Base-by-base conservation (phyloP, 148 eudicot genomes). In the Silene latifolia region DNA sequence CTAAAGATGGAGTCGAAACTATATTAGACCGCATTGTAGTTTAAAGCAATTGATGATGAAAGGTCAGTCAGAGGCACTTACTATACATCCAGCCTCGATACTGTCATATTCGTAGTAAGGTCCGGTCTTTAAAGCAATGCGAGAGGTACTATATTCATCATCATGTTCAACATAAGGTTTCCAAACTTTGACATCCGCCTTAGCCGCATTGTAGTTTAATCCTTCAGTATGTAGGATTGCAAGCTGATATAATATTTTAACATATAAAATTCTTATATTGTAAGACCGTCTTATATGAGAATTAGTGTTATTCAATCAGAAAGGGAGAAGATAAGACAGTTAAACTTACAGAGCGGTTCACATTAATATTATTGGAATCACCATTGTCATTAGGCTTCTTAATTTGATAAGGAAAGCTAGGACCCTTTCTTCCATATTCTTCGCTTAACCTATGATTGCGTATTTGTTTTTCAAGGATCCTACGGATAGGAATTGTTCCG, bases 81-180 rank as follows among this genome's bases (percentile, higher is more conserved):
- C 81, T 61, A 51, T 53, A 77, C 82, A 79, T 68, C 82, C 78
- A 79, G 82, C 66, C 60, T 79, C 82, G 1, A 79, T 9, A 62
- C 82, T 68, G 29, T 74, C 82, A 69, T 74, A 79, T 63, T 20
- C 46, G 23, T 74, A 0, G 21, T 61, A 69, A 68, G 70, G 77
- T 42, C 82, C 82, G 4, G 9, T 74, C 68, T 74, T 74, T 9
- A 79, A 51, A 60, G 78, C 74, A 61, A 79, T 74, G 8, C 70
- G 77, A 51, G 82, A 79, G 56, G 74, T 48, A 53, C 78, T 79
- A 48, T 79, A 79, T 53, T 79, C 82, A 74, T 79, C 82, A 69
- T 79, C 82, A 61, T 74, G 54, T 74, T 74, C 77, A 1, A 79
- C 74, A 8, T 4, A 32, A 60, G 82, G 82, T 51, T 59, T 74